phyloP scores from a whole-genome alignment of 2,329 filamentous ascomycete genomes.

The Kalaharituber pfeilii region DNA sequence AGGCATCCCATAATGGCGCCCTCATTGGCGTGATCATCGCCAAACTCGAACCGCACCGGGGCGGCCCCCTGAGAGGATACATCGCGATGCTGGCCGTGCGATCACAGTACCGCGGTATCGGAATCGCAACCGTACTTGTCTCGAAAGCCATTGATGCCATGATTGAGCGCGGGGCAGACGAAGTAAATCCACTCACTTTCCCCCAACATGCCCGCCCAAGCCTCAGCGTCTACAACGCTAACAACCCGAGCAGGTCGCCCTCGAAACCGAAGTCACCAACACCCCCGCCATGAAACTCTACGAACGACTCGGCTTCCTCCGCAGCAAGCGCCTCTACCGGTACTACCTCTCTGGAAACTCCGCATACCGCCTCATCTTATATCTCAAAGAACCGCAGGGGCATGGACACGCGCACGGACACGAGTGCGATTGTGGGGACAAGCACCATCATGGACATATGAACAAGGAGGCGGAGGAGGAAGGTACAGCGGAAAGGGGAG shows the following conservation, averaged over 20 bases:
- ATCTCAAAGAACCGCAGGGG: slow-evolving; percentile 39
- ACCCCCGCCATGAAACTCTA: slow-evolving; percentile 79
- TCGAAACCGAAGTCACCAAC: slow-evolving; percentile 93
- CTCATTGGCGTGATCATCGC: slow-evolving; percentile 85
- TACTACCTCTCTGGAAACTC: slow-evolving; percentile 97
- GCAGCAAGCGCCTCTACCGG: slow-evolving; percentile 80
- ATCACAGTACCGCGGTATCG: slow-evolving; percentile 59
- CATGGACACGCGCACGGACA: background rate
- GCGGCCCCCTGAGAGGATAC: slow-evolving; percentile 69
- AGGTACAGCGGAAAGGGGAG: too few relatives aligned
- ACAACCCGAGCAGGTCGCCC: slow-evolving; percentile 53
- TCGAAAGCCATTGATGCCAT: slow-evolving; percentile 80
- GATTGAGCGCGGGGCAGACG: slow-evolving; percentile 66
- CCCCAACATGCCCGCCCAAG: slow-evolving; percentile 7
- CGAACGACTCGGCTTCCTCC: slow-evolving; percentile 75
- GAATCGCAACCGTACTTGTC: slow-evolving; percentile 74
- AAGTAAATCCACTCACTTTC: slow-evolving; percentile 32
- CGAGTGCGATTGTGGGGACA: background rate
- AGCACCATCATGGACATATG: background rate
- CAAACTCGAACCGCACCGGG: slow-evolving; percentile 80
- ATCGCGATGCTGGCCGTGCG: slow-evolving; percentile 97
- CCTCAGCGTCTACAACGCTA: background rate
- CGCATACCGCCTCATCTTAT: slow-evolving; percentile 72
- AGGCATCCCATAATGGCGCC: slow-evolving; percentile 45
- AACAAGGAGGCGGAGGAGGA: background rate